phyloP scores from a whole-genome alignment of 768 basidiomycete species.

The Boletellus ananas region DNA sequence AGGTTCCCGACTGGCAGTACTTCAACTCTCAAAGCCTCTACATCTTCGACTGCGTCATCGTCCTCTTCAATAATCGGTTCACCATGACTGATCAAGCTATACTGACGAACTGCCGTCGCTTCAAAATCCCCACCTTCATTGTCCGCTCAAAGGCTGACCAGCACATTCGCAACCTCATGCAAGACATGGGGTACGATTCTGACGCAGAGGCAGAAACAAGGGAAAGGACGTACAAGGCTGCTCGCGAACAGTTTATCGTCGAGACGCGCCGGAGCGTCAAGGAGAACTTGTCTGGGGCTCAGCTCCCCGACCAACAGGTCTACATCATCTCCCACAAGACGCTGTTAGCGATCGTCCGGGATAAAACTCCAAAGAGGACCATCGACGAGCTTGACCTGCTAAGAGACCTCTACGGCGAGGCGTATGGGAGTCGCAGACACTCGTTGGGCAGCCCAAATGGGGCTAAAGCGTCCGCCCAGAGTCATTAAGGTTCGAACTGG shows the following conservation, averaged over 20 bases:
- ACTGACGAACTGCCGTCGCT: conserved; percentile 30
- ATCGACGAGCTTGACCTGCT: conserved; percentile 31
- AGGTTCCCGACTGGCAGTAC: conserved; percentile 36
- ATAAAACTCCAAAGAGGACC: conserved; percentile 16
- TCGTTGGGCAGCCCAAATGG: conserved; percentile 6
- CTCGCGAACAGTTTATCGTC: conserved; percentile 26
- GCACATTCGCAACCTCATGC: conserved; percentile 27
- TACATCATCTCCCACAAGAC: conserved; percentile 27
- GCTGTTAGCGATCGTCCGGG: conserved; percentile 23
- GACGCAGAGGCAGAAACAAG: conserved; percentile 15
- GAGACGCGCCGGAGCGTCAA: conserved; percentile 26
- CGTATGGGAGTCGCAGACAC: conserved; percentile 6
- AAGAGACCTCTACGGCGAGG: conserved; percentile 20
- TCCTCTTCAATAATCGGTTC: conserved; percentile 35
- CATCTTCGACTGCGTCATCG: conserved; percentile 35
- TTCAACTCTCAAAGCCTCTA: conserved; percentile 38
- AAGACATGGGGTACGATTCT: conserved; percentile 26
- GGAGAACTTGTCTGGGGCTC: conserved; percentile 21
- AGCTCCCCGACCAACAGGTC: conserved; percentile 27
- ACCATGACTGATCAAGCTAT: conserved; percentile 36
- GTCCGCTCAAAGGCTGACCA: conserved; percentile 37
- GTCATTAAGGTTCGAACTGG: conserved; percentile 2
- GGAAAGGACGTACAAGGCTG: conserved; percentile 19
- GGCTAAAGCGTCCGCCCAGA: conserved; percentile 5
- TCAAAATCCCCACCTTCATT: conserved; percentile 34